These are phyloP conservation scores for Teratosphaeria nubilosa DNA, from an alignment of 2,329 filamentous ascomycete species.

Conservation along the genomic window DNA sequence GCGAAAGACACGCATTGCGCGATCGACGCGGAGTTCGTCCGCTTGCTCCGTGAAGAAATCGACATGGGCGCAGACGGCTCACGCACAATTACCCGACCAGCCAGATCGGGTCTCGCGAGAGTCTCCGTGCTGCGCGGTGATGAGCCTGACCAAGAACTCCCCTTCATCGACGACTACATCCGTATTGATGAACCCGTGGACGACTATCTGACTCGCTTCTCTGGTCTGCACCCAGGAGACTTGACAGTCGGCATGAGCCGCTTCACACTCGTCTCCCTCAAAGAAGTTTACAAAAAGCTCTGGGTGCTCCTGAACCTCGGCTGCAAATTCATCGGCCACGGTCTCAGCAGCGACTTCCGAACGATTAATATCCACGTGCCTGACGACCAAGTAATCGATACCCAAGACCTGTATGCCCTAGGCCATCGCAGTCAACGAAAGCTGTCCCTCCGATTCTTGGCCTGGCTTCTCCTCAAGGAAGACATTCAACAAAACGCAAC, in stretches of 20 bases:
- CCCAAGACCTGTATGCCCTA: constrained; percentile 82
- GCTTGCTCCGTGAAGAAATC: constrained; percentile 84
- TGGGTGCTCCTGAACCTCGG: constrained; percentile 94
- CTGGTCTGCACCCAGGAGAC: constrained; percentile 78
- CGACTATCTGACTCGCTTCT: constrained; percentile 90
- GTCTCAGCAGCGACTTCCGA: constrained; percentile 88
- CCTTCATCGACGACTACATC: constrained; percentile 98
- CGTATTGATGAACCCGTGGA: constrained; percentile 82
- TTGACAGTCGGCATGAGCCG: constrained; percentile 67
- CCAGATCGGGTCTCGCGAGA: constrained; percentile 81
- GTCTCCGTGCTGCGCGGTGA: constrained; percentile 79
- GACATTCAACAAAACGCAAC: constrained; percentile 74
- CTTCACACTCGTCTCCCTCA: constrained; percentile 78
- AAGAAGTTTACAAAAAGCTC: constrained; percentile 92
- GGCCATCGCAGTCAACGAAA: constrained; percentile 65
- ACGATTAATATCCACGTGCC: constrained; percentile 98
- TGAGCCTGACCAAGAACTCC: constrained; percentile 66
- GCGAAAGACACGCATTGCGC: constrained; percentile 61
- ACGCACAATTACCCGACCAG: constrained; percentile 82
- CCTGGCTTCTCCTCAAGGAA: constrained; percentile 83
- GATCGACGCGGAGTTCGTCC: constrained; percentile 93
- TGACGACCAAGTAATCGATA: constrained; percentile 82
- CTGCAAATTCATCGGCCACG: constrained; percentile 88
- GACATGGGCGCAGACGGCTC: constrained; percentile 93
- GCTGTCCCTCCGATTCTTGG: constrained; percentile 80